A percentile compares a stretch with the other conserved stretches of the same genome.
phyloP scores from a whole-genome alignment of 176 grass and related monocot genomes.

The Otatea glauca region DNA sequence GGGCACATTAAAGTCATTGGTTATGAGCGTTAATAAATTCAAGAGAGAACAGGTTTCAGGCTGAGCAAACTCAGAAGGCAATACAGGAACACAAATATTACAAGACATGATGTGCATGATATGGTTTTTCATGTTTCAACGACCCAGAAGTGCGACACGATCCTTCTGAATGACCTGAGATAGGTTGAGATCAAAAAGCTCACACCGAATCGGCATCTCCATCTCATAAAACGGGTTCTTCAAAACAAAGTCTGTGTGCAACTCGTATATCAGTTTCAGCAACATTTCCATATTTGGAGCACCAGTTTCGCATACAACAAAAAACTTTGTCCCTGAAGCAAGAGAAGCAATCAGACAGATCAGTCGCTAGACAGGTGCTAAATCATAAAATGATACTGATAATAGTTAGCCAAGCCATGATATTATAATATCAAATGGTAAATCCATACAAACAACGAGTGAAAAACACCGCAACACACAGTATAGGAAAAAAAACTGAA shows the following conservation, averaged over 20 bases:
- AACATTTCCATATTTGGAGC: constrained; percentile 76
- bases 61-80: background rate
- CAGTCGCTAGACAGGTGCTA: background rate
- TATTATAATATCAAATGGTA: background rate
- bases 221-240: constrained; percentile 99
- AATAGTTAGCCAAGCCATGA: background rate
- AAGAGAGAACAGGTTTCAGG: background rate
- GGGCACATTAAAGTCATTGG: background rate
- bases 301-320: constrained; percentile 81
- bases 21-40: background rate
- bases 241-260: constrained; percentile 92
- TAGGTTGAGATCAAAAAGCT: constrained; percentile 91
- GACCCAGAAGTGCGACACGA: constrained; percentile 66
- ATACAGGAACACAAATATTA: background rate
- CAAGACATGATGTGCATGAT: background rate
- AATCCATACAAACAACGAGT: background rate
- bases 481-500: background rate
- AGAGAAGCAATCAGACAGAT: background rate
- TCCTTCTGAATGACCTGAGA: constrained; percentile 95
- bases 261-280: constrained; percentile 79
- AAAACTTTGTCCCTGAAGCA: constrained; percentile 89
- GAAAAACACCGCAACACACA: background rate
- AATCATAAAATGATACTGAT: constrained; percentile 10
- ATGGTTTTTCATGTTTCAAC: constrained; percentile 47
- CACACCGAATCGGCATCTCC: constrained; percentile 97